Base-by-base conservation (phyloP, 352 stramenopile genomes). In the Aphanomyces stellatus region DNA sequence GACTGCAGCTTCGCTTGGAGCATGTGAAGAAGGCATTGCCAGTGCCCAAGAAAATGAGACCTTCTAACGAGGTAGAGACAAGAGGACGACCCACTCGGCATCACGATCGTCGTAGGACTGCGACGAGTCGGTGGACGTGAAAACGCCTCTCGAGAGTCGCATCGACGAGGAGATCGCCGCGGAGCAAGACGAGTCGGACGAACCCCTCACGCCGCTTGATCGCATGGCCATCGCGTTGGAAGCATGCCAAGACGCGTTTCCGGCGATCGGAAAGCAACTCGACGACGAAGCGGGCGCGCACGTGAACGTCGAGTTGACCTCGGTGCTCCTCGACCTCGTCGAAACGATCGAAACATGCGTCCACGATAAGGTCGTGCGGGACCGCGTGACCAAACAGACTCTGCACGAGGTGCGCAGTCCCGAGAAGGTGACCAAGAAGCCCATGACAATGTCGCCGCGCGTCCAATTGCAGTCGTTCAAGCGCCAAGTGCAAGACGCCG, bases 171-270 rank as follows among this genome's bases (percentile, higher is more conserved):
- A 19, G n/a, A 49, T 64, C 27, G 55, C 35, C 6, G 37, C 35
- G 28, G 35, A 64, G 28, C 25, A 43, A 33, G 53, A 46, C 6
- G 53, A 62, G 7, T 1, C 22, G 6, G 40, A 53, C 24, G 19
- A 43, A 27, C n/a, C n/a, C 15, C 27, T 64, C 11, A 64, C 55
- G 40, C 55, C 55, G 25, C 7, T 64, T 6, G 55, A 64, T 34
- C 22, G n/a, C 10, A 35, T 64, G 55, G 35, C 55, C 2, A 64
- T 64, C 30, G 34, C 55, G 33, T n/a, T 64, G 19, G 55, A 64
- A 35, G 55, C 51, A 11, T 43, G 35, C 5, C 35, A 51, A 27
- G 34, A 57, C 40, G 24, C 22, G 15, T 49, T 64, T 64, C 37
- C 33, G 3, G 3, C 6, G 13, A 57, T 57, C 33, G 49, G 49